These are phyloP conservation scores for Penicillium odoratum DNA, from an alignment of 495 filamentous ascomycete species.

Conservation along the genomic window DNA sequence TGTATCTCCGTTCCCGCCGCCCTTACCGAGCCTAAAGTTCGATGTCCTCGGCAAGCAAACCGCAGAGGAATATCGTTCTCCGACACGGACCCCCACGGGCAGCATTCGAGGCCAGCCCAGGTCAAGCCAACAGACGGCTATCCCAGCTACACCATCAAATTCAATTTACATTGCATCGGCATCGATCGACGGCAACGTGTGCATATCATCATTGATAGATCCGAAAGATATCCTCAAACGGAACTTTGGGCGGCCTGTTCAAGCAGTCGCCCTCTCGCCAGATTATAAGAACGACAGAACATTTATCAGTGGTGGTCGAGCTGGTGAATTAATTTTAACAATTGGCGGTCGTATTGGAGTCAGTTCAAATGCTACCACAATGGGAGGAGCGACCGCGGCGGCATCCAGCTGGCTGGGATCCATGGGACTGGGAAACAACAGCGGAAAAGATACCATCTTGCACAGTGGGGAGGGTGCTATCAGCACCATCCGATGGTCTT, in stretches of 20 bases:
- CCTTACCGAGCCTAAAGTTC: slow-evolving; percentile 57
- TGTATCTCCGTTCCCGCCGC: slow-evolving; percentile 85
- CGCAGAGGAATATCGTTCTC: slow-evolving; percentile 46
- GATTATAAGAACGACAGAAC: slow-evolving; percentile 85
- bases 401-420: slow-evolving; percentile 90
- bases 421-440: slow-evolving; percentile 73
- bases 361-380: slow-evolving; percentile 77
- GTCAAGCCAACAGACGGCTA: slow-evolving; percentile 34
- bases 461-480: slow-evolving; percentile 93
- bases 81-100: slow-evolving; percentile 47
- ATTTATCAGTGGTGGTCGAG: slow-evolving; percentile 87
- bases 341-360: slow-evolving; percentile 73
- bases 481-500: slow-evolving; percentile 86
- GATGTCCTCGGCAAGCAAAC: slow-evolving; percentile 50
- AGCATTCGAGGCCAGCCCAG: slow-evolving; percentile 52
- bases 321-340: slow-evolving; percentile 88
- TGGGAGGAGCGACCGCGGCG: slow-evolving; percentile 72
- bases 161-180: slow-evolving; percentile 89
- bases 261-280: slow-evolving; percentile 86
- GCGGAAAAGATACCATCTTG: slow-evolving; percentile 81
- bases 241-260: slow-evolving; percentile 90
- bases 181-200: slow-evolving; percentile 94
- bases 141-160: slow-evolving; percentile 75
- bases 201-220: slow-evolving; percentile 77
- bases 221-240: slow-evolving; percentile 80